Conservation (phyloP, 345 rosid genomes). For the Eucalyptus curtisii region DNA sequence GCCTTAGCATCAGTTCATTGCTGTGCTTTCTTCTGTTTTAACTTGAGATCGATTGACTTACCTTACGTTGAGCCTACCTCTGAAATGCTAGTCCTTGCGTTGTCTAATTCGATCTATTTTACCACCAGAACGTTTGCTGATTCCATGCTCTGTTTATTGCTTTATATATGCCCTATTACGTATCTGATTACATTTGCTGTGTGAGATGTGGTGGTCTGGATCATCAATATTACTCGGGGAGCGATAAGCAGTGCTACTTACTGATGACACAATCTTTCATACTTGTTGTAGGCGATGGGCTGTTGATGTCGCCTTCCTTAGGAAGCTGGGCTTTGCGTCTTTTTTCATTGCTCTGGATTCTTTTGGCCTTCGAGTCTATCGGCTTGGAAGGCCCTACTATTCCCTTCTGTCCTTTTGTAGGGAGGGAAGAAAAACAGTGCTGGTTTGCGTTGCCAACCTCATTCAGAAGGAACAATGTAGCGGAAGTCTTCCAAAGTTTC, state of each 20-base stretch:
- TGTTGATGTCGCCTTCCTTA: not conserved
- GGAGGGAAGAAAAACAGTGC: not conserved
- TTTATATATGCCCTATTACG: not conserved
- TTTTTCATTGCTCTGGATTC: not conserved
- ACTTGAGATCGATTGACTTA: not conserved
- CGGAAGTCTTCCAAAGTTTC: not conserved
- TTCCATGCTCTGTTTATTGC: not conserved
- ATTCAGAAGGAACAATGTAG: not conserved
- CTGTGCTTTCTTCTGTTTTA: not conserved
- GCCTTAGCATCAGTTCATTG: not conserved
- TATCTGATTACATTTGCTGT: not conserved
- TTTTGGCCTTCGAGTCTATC: not conserved
- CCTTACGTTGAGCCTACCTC: not conserved
- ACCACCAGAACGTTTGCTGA: not conserved
- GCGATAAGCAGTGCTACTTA: not conserved
- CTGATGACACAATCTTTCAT: not conserved
- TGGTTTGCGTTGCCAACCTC: not conserved
- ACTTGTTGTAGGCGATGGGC: not conserved
- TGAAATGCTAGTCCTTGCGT: not conserved
- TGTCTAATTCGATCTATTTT: not conserved
- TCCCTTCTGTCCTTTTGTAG: not conserved
- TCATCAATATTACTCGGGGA: not conserved
- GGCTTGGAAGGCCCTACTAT: not conserved
- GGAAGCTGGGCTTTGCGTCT: not conserved
- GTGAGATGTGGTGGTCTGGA: not conserved